Percentiles rank a stretch among this genome's conserved stretches.
phyloP scores from a whole-genome alignment of 805 yeast genomes.

The Starmerella geochares region DNA sequence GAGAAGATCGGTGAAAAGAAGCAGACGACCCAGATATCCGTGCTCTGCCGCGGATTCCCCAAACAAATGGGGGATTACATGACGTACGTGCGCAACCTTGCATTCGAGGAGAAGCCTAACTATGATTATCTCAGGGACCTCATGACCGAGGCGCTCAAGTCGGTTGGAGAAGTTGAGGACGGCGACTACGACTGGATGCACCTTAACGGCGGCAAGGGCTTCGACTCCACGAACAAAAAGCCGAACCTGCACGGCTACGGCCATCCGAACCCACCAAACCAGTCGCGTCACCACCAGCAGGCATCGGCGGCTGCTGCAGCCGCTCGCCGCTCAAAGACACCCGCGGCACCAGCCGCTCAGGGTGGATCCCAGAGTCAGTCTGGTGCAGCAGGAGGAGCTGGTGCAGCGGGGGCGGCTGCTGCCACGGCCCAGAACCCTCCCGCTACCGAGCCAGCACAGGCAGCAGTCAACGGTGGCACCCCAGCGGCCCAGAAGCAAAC shows the following conservation, averaged over 20 bases:
- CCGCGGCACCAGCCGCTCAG: slow-evolving; percentile 9
- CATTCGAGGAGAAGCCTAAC: slow-evolving; percentile 90
- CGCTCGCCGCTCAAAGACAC: slow-evolving; percentile 14
- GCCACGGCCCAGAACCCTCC: slow-evolving; percentile 2
- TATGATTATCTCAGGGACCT: slow-evolving; percentile 75
- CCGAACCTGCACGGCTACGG: slow-evolving; percentile 95
- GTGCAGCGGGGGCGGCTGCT: slow-evolving; percentile 5
- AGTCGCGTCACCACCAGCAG: slow-evolving; percentile 19
- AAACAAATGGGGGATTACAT: slow-evolving; percentile 87
- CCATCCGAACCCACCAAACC: slow-evolving; percentile 51
- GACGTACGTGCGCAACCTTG: slow-evolving; percentile 75
- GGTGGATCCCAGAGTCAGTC: background rate
- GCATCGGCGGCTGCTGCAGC: slow-evolving; percentile 16
- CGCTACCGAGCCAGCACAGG: slow-evolving; percentile 1
- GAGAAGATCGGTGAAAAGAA: slow-evolving; percentile 96
- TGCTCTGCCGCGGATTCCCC: slow-evolving; percentile 80
- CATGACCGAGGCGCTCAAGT: slow-evolving; percentile 59
- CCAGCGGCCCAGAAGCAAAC: slow-evolving; percentile 3
- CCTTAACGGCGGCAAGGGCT: slow-evolving; percentile 86
- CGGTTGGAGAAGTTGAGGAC: slow-evolving; percentile 62
- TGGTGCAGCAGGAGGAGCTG: slow-evolving; percentile 7
- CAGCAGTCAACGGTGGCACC: slow-evolving; percentile 1
- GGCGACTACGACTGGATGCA: slow-evolving; percentile 98
- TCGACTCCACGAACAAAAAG: slow-evolving; percentile 88
- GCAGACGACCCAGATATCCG: slow-evolving; percentile 76